Base-by-base conservation (phyloP, 2,329 filamentous ascomycete genomes). In the Aspergillus pseudoviridinutans region DNA sequence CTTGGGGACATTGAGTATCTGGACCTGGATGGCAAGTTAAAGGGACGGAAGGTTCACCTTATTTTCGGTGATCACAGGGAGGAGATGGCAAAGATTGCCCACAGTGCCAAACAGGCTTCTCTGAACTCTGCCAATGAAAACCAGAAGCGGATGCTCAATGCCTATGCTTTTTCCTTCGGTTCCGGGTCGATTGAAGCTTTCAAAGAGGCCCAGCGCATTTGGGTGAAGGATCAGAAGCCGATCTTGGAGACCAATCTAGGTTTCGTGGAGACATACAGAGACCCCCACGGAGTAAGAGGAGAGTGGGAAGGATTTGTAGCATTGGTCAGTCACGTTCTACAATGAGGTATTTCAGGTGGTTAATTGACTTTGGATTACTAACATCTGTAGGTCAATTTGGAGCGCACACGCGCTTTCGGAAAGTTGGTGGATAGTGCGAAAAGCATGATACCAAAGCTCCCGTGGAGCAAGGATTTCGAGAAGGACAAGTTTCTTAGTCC, bases 401-500 rank as follows among this genome's bases (percentile, higher is more conserved):
- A 97, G 73, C 87, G 93, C 22, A 99, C 93, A 1, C 84, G 84
- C 58, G 91, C 92, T 1, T 97, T 97, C 70, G 89, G 88, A 7
- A 88, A 89, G 64, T 84, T 97, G 1, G 94, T 97, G 4, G 82
- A 87, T 22, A 87, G 87, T 27, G 92, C 94, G 0, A 89, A 92
- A 10, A 80, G 80, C 49, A 87, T 96, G 71, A 97, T 99, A 53
- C 91, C 92, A 6, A 86, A 95, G 61, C 79, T 99, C 14, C 94
- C 94, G 0, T 99, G 94, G 94, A 79, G 81, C 38, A 83, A 84
- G 50, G 89, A 91, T 0, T 99, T 97, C 64, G 94, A 99, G 72
- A 97, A 97, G 76, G 92, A 97, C 79, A 92, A 89, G 69, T 99
- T 99, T 75, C 77, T 96, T 38, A 93, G 91, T 53, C 94, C 94